phyloP scores from a whole-genome alignment of 192 early-diverging fungal species.

The Fimicolochytrium jonesii region DNA sequence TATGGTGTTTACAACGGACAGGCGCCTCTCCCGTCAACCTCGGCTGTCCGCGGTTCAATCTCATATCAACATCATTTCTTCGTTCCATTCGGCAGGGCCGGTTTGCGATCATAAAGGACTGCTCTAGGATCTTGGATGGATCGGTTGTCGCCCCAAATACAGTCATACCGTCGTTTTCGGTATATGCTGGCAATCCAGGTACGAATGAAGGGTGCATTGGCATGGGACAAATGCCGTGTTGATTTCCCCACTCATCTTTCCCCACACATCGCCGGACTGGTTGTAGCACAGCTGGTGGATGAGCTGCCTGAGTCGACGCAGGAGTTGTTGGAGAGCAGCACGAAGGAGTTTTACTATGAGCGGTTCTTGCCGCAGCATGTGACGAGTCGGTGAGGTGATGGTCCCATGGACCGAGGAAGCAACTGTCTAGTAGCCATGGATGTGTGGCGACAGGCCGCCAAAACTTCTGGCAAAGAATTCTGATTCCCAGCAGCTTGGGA shows the following conservation, averaged over 20 bases:
- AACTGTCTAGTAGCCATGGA: too few relatives aligned
- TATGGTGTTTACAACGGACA: too few relatives aligned
- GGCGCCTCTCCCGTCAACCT: too few relatives aligned
- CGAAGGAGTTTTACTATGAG: slow-evolving; percentile 37
- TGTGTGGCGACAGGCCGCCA: too few relatives aligned
- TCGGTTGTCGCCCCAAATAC: slow-evolving; percentile 88
- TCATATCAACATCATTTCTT: background rate
- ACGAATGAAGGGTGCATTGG: too few relatives aligned
- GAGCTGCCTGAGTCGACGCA: slow-evolving; percentile 86
- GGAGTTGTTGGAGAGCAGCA: slow-evolving; percentile 68
- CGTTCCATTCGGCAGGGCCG: slow-evolving; percentile 55
- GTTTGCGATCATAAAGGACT: slow-evolving; percentile 96
- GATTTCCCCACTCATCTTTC: background rate
- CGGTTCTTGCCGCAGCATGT: slow-evolving; percentile 25
- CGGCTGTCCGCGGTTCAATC: too few relatives aligned
- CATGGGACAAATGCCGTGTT: background rate
- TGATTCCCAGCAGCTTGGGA: too few relatives aligned
- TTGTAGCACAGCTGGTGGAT: slow-evolving; percentile 57
- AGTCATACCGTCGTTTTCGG: slow-evolving; percentile 86
- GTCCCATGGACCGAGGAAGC: too few relatives aligned
- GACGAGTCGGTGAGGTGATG: too few relatives aligned
- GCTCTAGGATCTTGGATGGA: slow-evolving; percentile 81
- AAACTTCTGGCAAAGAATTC: too few relatives aligned
- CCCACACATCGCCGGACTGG: too few relatives aligned
- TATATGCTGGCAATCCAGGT: slow-evolving; percentile 84